Evolutionary conservation across 768 basidiomycete genomes (phyloP), one percentile per base, ranked within the genome.

Genomic region (Lentinula edodes): DNA sequence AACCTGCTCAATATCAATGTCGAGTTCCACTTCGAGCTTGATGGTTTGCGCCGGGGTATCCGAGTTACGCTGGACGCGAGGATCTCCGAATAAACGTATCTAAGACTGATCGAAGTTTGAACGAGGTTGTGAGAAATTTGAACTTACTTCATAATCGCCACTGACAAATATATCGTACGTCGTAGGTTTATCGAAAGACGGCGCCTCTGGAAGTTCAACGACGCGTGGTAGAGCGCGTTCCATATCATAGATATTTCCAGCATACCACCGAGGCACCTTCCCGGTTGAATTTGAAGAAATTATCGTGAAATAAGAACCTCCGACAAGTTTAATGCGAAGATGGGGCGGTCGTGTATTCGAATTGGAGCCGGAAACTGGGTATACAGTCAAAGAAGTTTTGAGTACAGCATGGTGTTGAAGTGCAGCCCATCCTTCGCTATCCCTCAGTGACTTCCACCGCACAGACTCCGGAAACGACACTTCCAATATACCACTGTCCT

Each of bases 31-130:
- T 0, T 71, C 70, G 50, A 93, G 65, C 3, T 76, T 76, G 63
- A 94, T 73, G 20, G 73, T 80, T 61, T 91, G 82, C 12, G 77
- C 73, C 0, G 91, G 92, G 3, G 75, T 60, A 0, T 78, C 72
- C 23, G 70, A 74, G 7, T 72, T 73, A 9, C 73, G 59, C 34
- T 59, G 65, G 15, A 70, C 72, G 36, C 65, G 73, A 9, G 91
- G 90, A 70, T 91, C 90, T 6, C 92, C 92, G 69, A 93, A 95
- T 52, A 94, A 78, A 64, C 93, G 79, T 61, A 94, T 91, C 89
- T 93, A 65, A 7, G 56, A 23, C 36, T 55, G 54, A 51, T 35
- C 28, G 64, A 53, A 53, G 52, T 52, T 60, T 2, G 8, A 28
- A 56, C 52, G 63, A 42, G 45, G 20, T 50, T 15, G 16, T 7